phyloP scores from a whole-genome alignment of 208 protist genomes.

The Crithidia fasciculata region DNA sequence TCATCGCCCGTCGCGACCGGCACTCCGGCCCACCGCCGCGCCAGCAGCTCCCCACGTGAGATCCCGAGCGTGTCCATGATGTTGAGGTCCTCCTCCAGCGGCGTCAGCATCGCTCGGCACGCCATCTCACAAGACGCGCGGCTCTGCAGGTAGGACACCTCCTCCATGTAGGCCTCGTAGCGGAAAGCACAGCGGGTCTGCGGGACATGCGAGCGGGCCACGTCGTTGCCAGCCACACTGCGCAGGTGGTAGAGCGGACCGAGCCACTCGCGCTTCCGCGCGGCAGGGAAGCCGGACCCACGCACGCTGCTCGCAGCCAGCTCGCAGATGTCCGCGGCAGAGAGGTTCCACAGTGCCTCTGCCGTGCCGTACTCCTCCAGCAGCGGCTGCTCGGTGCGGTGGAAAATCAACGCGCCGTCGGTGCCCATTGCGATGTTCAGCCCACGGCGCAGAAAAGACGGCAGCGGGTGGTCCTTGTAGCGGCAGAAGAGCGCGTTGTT shows the following conservation, averaged over 20 bases:
- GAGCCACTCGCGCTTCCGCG: constrained; percentile 73
- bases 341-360: constrained; percentile 85
- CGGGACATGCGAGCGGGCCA: constrained; percentile 92
- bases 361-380: constrained; percentile 93
- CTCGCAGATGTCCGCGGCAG: constrained; percentile 81
- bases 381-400: constrained; percentile 94
- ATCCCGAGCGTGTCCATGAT: constrained; percentile 55
- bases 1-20: constrained; percentile 4
- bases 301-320: constrained; percentile 83
- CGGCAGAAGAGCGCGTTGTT: constrained; percentile 98
- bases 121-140: constrained; percentile 47
- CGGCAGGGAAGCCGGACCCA: constrained; percentile 75
- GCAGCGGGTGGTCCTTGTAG: constrained; percentile 96
- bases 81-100: constrained; percentile 60
- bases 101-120: constrained; percentile 47
- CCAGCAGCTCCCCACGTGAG: constrained; percentile 58
- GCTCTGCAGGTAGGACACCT: constrained; percentile 72
- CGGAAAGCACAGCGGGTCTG: constrained; percentile 95
- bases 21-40: constrained; percentile 28
- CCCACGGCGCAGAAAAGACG: constrained; percentile 92
- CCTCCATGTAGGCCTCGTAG: constrained; percentile 92
- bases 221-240: constrained; percentile 88
- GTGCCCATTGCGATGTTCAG: constrained; percentile 97
- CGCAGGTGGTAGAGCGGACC: constrained; percentile 66
- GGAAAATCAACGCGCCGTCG: constrained; percentile 94